Evolutionary conservation across 2,329 filamentous ascomycete genomes (phyloP).

Genomic region (Aquanectria penicillioides): DNA sequence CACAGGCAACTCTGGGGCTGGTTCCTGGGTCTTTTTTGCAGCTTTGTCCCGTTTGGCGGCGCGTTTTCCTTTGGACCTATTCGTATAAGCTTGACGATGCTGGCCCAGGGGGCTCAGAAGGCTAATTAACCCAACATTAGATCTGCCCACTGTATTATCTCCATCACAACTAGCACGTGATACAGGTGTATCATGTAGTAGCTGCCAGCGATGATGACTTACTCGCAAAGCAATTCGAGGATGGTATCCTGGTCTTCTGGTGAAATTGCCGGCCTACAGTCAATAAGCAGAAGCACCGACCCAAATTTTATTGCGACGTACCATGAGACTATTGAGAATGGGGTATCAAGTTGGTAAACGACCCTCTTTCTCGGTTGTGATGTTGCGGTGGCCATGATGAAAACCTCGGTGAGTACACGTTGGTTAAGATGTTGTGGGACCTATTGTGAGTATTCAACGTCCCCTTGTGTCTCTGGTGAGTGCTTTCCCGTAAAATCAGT

Average conservation of each 20-base stretch:
- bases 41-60: constrained; percentile 61
- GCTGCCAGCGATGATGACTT: too few relatives aligned
- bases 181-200: too few relatives aligned
- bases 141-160: too few relatives aligned
- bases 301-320: constrained; percentile 45
- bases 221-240: constrained; percentile 75
- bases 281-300: constrained; percentile 8
- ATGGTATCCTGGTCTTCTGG: constrained; percentile 70
- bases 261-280: constrained; percentile 67
- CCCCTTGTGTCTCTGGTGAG: not conserved
- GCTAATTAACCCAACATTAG: too few relatives aligned
- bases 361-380: constrained; percentile 59
- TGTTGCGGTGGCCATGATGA: constrained; percentile 39
- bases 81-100: constrained; percentile 64
- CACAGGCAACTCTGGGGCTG: constrained; percentile 43
- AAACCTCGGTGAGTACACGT: not conserved
- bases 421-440: not conserved
- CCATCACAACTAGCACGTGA: too few relatives aligned
- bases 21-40: constrained; percentile 37
- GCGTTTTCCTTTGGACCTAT: constrained; percentile 70
- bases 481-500: not conserved
- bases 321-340: constrained; percentile 71
- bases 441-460: not conserved
- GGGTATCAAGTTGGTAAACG: constrained; percentile 72
- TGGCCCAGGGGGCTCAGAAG: constrained; percentile 71